A percentile compares a stretch with the other conserved stretches of the same genome.
phyloP scores from a whole-genome alignment of 108 stramenopile species.

The Cyclotella choctawhatcheeana region DNA sequence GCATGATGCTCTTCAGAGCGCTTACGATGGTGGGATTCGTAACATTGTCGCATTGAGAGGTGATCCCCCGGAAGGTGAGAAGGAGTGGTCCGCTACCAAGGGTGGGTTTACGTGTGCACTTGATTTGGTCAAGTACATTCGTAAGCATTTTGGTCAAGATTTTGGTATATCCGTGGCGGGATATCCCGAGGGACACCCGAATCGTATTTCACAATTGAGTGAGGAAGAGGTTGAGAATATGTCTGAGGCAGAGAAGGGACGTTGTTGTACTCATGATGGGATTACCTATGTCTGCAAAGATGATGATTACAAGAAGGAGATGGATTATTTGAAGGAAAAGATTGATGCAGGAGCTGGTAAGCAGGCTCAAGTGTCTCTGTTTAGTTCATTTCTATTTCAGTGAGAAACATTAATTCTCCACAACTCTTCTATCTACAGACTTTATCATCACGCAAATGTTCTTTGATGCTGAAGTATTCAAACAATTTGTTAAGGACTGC shows the following conservation, averaged over 20 bases:
- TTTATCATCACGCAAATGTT: constrained; percentile 99
- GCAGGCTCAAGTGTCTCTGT: too few relatives aligned
- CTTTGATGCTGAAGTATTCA: constrained; percentile 95
- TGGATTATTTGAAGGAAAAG: constrained; percentile 93
- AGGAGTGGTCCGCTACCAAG: constrained; percentile 95
- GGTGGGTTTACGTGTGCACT: constrained; percentile 97
- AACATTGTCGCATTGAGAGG: constrained; percentile 99
- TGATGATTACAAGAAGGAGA: constrained; percentile 95
- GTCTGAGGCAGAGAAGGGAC: constrained; percentile 78
- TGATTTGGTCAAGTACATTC: constrained; percentile 97
- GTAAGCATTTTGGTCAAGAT: constrained; percentile 85
- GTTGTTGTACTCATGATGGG: constrained; percentile 84
- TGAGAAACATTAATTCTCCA: too few relatives aligned
- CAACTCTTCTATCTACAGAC: constrained; percentile 52
- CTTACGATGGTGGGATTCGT: constrained; percentile 87
- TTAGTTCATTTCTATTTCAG: constrained; percentile 6
- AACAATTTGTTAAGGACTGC: constrained; percentile 92
- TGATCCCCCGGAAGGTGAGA: constrained; percentile 98
- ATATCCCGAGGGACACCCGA: constrained; percentile 99
- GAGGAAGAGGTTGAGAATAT: constrained; percentile 72
- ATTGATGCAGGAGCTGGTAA: constrained; percentile 94
- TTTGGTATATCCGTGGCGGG: constrained; percentile 97
- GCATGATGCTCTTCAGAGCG: constrained; percentile 81
- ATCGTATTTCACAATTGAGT: constrained; percentile 85
- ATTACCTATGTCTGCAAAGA: constrained; percentile 91